Evolutionary conservation across 352 stramenopile species (phyloP), one percentile per base, ranked within the genome.

Genomic region (Phytophthora pseudosyringae): DNA sequence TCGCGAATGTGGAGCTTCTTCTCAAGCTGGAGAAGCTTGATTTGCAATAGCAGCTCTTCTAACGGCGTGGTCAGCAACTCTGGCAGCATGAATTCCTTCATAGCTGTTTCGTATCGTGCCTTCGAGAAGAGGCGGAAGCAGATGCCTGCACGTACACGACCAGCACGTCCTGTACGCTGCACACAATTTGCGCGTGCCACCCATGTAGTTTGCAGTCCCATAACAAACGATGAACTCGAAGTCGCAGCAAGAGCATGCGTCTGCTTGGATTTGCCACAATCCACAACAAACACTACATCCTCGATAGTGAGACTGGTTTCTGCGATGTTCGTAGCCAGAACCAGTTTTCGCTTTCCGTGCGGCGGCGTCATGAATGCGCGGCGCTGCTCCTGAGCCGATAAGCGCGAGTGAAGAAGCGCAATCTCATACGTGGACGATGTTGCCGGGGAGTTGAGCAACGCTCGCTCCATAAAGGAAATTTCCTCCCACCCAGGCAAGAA

Each of bases 221-320:
- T 95, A 15, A 96, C 91, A 33, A 97, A 96, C 15, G 86, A 86
- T 12, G 93, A 93, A 38, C 74, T 89, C 8, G 76, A 89, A 10
- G 75, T 86, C 7, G 74, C 74, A 18, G 73, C 80, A 32, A 93
- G 78, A 0, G 74, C 73, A 49, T 91, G 83, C 16, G 77, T 76
- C 44, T 96, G 86, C 65, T 93, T 96, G 0, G 81, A 91, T 50
- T 94, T 96, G 55, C 86, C 86, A 41, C 77, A 93, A 48, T 96
- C 88, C 36, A 96, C 83, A 4, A 96, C 88, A 54, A 97, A 97
- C 9, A 94, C 91, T 25, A 99, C 93, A 58, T 96, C 88, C 33
- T 98, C 93, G n/a, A 99, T 97, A 11, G 97, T 99, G 4, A 99
- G 75, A 67, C 89, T 98, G 11, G 96, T 98, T 75, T 99, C 97